Percentiles rank a stretch among this genome's conserved stretches.
Evolutionary conservation across 2,329 filamentous ascomycete species (phyloP).

Genomic region (Neonectria magnoliae): DNA sequence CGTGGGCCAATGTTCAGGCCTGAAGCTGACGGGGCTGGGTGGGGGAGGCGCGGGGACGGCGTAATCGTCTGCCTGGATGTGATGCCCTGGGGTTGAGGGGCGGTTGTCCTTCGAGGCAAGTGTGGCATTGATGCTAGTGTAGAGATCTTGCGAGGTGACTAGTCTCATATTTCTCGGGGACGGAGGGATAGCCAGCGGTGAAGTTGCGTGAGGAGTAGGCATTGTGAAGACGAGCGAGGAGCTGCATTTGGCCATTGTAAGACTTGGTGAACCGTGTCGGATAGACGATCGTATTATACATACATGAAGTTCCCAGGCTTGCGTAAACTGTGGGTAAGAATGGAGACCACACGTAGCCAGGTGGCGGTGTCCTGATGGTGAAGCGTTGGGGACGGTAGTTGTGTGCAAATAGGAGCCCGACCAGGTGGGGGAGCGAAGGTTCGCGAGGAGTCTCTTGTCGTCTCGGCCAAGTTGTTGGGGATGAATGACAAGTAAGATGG

Average conservation of each 20-base stretch:
- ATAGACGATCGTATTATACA: constrained; percentile 29
- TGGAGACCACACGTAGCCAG: constrained; percentile 28
- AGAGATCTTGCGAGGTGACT: constrained; percentile 60
- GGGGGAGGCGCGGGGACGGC: constrained; percentile 72
- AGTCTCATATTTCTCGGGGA: constrained; percentile 57
- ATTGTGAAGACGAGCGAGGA: constrained; percentile 38
- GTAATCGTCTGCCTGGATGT: constrained; percentile 68
- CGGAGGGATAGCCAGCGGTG: constrained; percentile 60
- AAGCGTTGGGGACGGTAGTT: constrained; percentile 23
- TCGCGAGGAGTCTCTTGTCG: background rate
- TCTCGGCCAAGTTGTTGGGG: constrained; percentile 1
- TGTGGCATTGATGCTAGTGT: constrained; percentile 63
- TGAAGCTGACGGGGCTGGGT: constrained; percentile 71
- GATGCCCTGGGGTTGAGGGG: constrained; percentile 58
- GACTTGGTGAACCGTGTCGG: background rate
- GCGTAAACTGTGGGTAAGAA: constrained; percentile 41
- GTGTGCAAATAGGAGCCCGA: background rate
- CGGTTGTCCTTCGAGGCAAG: constrained; percentile 56
- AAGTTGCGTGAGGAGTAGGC: constrained; percentile 50
- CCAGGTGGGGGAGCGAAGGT: constrained; percentile 5
- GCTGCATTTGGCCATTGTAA: constrained; percentile 23
- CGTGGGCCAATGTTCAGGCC: constrained; percentile 64
- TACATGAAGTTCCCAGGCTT: constrained; percentile 36
- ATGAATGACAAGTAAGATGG: background rate
- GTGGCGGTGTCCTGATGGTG: constrained; percentile 27